phyloP scores from a whole-genome alignment of 2,329 filamentous ascomycete genomes.

The Colletotrichum salicis region DNA sequence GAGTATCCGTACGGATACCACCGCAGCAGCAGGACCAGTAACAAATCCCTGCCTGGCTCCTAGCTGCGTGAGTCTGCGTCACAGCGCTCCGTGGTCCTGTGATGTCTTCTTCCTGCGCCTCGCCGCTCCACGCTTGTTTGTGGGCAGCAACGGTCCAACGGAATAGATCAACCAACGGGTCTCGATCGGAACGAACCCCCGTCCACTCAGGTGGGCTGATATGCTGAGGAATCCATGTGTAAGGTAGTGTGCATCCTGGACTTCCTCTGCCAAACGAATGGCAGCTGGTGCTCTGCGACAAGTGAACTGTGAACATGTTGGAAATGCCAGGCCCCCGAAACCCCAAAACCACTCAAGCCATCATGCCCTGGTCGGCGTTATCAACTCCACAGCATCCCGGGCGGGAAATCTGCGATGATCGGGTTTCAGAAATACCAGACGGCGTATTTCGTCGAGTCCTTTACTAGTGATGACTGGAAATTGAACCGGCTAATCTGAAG shows the following conservation, averaged over 20 bases:
- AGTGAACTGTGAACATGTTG: background rate
- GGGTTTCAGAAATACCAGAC: constrained; percentile 29
- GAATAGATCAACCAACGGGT: constrained; percentile 28
- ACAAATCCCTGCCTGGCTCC: constrained; percentile 15
- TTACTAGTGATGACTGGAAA: background rate
- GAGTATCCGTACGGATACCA: background rate
- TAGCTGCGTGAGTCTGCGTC: constrained; percentile 26
- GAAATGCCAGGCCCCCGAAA: background rate
- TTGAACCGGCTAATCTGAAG: background rate
- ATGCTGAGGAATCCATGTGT: constrained; percentile 29
- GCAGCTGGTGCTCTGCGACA: background rate
- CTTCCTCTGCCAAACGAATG: background rate
- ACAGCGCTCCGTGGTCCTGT: constrained; percentile 34
- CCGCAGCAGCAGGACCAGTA: background rate
- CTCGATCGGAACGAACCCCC: constrained; percentile 18
- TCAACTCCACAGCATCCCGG: constrained; percentile 17
- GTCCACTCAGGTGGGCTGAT: constrained; percentile 15
- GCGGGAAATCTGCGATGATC: constrained; percentile 33
- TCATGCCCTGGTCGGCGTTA: background rate
- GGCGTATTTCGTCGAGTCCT: background rate
- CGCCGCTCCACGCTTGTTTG: constrained; percentile 22
- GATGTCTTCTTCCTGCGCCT: constrained; percentile 34
- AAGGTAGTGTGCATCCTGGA: constrained; percentile 17
- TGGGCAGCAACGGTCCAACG: constrained; percentile 6
- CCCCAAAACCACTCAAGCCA: background rate